Evolutionary conservation across 1,139 yeast genomes (phyloP).

Genomic region (Yamadazyma epiphylla): DNA sequence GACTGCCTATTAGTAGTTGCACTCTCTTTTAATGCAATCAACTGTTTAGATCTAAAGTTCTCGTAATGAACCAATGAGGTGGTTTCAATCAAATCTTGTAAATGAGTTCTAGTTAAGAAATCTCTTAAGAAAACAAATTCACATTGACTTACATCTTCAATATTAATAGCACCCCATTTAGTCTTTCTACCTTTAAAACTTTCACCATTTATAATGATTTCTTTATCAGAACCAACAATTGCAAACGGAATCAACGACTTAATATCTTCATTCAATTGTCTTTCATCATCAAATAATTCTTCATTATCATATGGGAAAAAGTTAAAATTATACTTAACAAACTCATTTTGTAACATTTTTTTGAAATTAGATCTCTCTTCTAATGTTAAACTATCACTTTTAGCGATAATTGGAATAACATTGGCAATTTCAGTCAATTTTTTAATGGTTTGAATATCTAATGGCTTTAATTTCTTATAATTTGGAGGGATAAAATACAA

Average conservation of each 20-base stretch:
- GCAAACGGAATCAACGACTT: slow-evolving; percentile 90
- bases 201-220: slow-evolving; percentile 71
- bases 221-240: slow-evolving; percentile 86
- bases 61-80: slow-evolving; percentile 89
- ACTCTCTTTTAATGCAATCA: slow-evolving; percentile 89
- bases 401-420: slow-evolving; percentile 93
- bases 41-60: slow-evolving; percentile 87
- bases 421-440: slow-evolving; percentile 88
- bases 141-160: slow-evolving; percentile 92
- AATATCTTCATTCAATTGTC: slow-evolving; percentile 72
- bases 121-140: slow-evolving; percentile 93
- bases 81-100: slow-evolving; percentile 93
- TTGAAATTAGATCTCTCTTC: slow-evolving; percentile 81
- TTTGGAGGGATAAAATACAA: slow-evolving; percentile 90
- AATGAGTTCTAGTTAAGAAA: slow-evolving; percentile 89
- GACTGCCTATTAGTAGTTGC: slow-evolving; percentile 48
- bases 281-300: slow-evolving; percentile 73
- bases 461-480: slow-evolving; percentile 71
- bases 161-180: slow-evolving; percentile 88
- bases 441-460: slow-evolving; percentile 80
- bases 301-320: slow-evolving; percentile 86
- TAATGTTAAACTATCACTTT: slow-evolving; percentile 83
- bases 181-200: slow-evolving; percentile 86
- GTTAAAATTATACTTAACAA: slow-evolving; percentile 66
- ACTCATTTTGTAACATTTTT: slow-evolving; percentile 71